Evolutionary conservation across 768 basidiomycete genomes (phyloP), one percentile per base, ranked within the genome.

Genomic region (Boletellus ananas): DNA sequence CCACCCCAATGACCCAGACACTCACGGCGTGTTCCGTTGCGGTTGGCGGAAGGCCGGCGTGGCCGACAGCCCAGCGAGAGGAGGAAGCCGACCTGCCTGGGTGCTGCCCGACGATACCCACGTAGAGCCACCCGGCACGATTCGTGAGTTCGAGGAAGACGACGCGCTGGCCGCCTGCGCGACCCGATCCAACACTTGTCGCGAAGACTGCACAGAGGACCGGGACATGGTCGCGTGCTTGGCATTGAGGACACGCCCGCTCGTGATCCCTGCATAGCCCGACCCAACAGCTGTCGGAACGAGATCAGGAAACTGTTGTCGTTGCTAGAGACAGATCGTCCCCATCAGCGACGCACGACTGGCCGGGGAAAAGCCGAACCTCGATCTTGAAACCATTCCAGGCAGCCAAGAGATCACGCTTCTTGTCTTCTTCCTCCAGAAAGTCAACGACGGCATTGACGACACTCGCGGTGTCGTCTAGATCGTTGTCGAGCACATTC

Each of bases 381-480:
- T 95, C 89, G 25, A 90, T 74, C 49, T 84, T 84, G 67, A 94
- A 93, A 1, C 82, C 83, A 43, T 87, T 89, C 86, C 94, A 90
- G 0, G 89, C 86, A 1, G 72, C 61, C 45, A 94, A 70, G 1
- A 98, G 63, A 47, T 83, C 84, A 33, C 77, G 74, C 49, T 86
- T 85, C 78, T 96, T 94, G 18, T 93, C 90, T 42, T 85, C 83
- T 34, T 90, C 90, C 3, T 90, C 88, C 8, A 95, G 62, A 6
- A 91, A 68, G 56, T 91, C 91, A 5, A 93, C 81, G 31, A 90
- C 73, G 2, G 79, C 72, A 51, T 84, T 87, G 38, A 92, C 73
- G 31, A 90, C 78, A 53, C 85, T 82, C 0, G 84, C 84, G 0
- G 90, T 88, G 27, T 81, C 76, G 45, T 96, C 92, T 18, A 87